Percentiles rank a stretch among this genome's conserved stretches.
These are phyloP conservation scores for Fusarium humuli DNA, from an alignment of 2,329 filamentous ascomycete genomes.

Conservation along the genomic window DNA sequence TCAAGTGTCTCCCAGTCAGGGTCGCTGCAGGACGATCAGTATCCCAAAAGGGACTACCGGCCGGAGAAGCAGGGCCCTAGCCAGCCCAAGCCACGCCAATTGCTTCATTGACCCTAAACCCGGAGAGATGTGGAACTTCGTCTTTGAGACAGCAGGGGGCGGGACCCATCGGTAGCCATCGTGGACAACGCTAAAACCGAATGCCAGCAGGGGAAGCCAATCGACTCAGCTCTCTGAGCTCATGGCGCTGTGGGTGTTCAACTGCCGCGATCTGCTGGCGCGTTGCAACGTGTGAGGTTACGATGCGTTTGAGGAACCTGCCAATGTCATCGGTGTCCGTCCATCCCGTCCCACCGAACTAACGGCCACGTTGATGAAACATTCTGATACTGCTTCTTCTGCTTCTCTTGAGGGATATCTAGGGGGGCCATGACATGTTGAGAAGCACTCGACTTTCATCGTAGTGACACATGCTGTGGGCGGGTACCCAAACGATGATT, in stretches of 20 bases:
- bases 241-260: conserved; percentile 42
- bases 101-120: conserved; percentile 43
- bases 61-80: conserved; percentile 43
- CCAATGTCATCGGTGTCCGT: conserved; percentile 31
- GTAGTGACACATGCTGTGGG: conserved; percentile 30
- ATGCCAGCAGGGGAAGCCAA: conserved; percentile 36
- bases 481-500: conserved; percentile 29
- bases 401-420: not conserved
- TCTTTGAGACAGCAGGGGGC: conserved; percentile 42
- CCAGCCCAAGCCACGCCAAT: conserved; percentile 38
- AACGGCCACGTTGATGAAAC: conserved; percentile 28
- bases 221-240: conserved; percentile 40
- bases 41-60: conserved; percentile 45
- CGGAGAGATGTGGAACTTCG: conserved; percentile 41
- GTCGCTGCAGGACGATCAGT: conserved; percentile 43
- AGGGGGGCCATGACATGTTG: conserved; percentile 10
- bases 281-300: conserved; percentile 43
- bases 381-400: conserved; percentile 14
- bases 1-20: conserved; percentile 43
- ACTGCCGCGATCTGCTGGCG: conserved; percentile 46
- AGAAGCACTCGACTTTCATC: conserved; percentile 26
- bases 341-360: conserved; percentile 18
- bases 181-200: conserved; percentile 42
- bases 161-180: conserved; percentile 47
- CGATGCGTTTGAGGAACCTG: conserved; percentile 39